Conservation (phyloP, 306 rosid genomes). For the Cicer bijugum region DNA sequence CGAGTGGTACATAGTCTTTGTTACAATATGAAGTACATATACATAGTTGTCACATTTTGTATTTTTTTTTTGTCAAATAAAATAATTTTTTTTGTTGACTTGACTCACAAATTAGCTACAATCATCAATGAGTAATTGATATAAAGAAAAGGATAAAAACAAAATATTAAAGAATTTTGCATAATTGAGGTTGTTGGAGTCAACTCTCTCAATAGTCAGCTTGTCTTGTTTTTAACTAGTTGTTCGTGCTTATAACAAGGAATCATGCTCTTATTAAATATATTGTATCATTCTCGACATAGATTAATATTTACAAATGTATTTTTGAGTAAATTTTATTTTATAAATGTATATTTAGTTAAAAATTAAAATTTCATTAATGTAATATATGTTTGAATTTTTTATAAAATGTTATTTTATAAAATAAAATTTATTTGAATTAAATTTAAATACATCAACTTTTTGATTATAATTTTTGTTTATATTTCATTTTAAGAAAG, state of each 20-base stretch:
- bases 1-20: not conserved
- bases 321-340: too few relatives aligned
- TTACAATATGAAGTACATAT: not conserved
- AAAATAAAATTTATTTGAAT: too few relatives aligned
- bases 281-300: too few relatives aligned
- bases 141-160: not conserved
- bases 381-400: too few relatives aligned
- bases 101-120: not conserved
- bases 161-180: not conserved
- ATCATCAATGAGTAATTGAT: not conserved
- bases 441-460: too few relatives aligned
- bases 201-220: not conserved
- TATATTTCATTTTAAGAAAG: too few relatives aligned
- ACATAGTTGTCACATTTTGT: not conserved
- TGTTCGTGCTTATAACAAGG: not conserved
- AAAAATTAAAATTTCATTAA: too few relatives aligned
- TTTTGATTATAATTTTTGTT: too few relatives aligned
- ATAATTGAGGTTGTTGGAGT: slow-evolving; percentile 12
- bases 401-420: too few relatives aligned
- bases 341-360: too few relatives aligned
- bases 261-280: not conserved
- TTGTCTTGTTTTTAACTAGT: not conserved
- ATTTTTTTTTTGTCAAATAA: too few relatives aligned
- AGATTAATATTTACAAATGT: too few relatives aligned
- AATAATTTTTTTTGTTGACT: slow-evolving; percentile 1